Evolutionary conservation across 306 rosid genomes (phyloP).

Genomic region (Prunus mume): DNA sequence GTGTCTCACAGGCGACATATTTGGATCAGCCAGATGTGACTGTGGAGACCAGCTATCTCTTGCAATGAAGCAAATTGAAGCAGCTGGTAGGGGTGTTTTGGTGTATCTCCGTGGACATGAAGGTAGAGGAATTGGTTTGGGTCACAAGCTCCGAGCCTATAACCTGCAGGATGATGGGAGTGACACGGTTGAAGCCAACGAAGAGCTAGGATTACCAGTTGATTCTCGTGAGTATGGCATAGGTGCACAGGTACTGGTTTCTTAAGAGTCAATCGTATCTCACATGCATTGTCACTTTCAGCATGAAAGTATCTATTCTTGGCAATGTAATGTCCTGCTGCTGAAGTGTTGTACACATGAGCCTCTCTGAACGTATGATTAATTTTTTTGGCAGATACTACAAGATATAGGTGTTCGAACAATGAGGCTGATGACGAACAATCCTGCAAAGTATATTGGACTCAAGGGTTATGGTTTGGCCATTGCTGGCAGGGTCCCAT

Average conservation of each 20-base stretch:
- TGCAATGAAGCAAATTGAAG: conserved; percentile 93
- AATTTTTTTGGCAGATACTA: conserved; percentile 36
- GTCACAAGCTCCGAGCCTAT: conserved; percentile 93
- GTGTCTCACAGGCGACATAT: conserved; percentile 97
- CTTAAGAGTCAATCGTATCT: neutral
- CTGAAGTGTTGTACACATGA: neutral
- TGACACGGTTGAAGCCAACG: conserved; percentile 93
- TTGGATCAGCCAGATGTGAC: conserved; percentile 95
- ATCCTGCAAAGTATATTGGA: conserved; percentile 35
- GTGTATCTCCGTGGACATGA: conserved; percentile 93
- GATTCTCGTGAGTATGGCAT: conserved; percentile 97
- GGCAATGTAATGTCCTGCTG: neutral
- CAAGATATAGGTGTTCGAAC: conserved; percentile 44
- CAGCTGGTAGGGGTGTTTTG: conserved; percentile 89
- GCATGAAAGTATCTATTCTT: neutral
- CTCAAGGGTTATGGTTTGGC: conserved; percentile 46
- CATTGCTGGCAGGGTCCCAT: conserved; percentile 37
- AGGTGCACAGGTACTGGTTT: conserved; percentile 79
- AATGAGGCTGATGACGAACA: conserved; percentile 46
- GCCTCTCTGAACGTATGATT: neutral
- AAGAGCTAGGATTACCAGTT: conserved; percentile 89
- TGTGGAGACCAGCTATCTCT: conserved; percentile 90
- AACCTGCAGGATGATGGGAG: conserved; percentile 82
- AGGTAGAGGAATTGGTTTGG: conserved; percentile 97
- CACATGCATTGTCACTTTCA: neutral